phyloP scores from a whole-genome alignment of 805 yeast genomes.

The Candida tammaniensis region DNA sequence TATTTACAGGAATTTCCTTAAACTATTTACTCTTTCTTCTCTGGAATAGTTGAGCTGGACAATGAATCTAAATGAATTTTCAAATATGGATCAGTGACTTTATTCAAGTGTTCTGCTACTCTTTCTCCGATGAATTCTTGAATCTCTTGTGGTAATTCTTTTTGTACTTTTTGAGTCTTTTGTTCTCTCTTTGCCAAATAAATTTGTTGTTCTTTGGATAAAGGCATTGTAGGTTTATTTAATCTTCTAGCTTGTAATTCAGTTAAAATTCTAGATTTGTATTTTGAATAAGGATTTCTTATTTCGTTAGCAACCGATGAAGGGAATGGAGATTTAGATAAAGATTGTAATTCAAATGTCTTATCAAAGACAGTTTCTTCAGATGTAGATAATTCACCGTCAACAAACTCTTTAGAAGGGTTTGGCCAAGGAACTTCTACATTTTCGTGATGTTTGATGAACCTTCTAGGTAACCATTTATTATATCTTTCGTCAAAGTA shows the following conservation, averaged over 20 bases:
- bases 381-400: conserved; percentile 56
- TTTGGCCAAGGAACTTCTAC: conserved; percentile 88
- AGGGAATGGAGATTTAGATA: conserved; percentile 70
- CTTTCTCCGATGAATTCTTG: conserved; percentile 53
- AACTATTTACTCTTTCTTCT: too few relatives aligned
- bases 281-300: conserved; percentile 74
- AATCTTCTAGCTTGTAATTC: conserved; percentile 60
- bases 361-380: conserved; percentile 61
- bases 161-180: conserved; percentile 36
- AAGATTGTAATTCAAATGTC: conserved; percentile 68
- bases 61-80: conserved; percentile 39
- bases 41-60: conserved; percentile 17
- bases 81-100: conserved; percentile 33
- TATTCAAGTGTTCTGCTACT: conserved; percentile 40
- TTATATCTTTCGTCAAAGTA: conserved; percentile 75
- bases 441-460: conserved; percentile 65
- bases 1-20: too few relatives aligned
- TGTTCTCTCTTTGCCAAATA: conserved; percentile 49
- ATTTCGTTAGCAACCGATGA: conserved; percentile 59
- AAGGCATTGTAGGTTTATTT: conserved; percentile 76
- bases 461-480: conserved; percentile 72
- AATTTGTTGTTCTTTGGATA: conserved; percentile 59
- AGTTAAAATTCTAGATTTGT: conserved; percentile 53
- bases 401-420: conserved; percentile 52
- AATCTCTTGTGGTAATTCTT: conserved; percentile 49